These are phyloP conservation scores for Catharanthus roseus DNA, from an alignment of 257 asterid species.

Conservation along the genomic window DNA sequence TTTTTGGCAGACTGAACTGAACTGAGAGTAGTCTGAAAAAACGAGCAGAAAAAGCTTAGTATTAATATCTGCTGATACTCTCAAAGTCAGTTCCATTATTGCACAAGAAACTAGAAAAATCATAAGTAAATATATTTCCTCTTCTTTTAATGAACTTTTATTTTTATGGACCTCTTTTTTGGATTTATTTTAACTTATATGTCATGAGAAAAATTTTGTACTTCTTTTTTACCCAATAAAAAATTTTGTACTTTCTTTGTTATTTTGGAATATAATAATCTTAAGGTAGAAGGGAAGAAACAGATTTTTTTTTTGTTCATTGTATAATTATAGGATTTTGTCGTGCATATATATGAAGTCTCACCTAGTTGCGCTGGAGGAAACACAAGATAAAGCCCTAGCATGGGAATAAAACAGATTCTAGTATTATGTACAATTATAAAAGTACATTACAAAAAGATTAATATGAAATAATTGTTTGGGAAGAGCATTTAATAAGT, in stretches of 20 bases:
- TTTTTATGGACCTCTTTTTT: not conserved
- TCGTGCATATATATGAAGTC: not conserved
- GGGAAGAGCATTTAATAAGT: no score
- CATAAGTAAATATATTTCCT: no score
- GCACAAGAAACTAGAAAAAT: not conserved
- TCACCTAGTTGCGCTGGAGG: not conserved
- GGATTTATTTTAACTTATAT: not conserved
- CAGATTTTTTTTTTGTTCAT: not conserved
- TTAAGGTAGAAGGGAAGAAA: not conserved
- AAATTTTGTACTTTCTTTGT: not conserved
- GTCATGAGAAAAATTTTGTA: no score
- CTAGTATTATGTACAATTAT: no score
- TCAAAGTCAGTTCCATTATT: slow-evolving; percentile 4
- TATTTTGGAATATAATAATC: not conserved
- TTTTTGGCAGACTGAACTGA: not conserved
- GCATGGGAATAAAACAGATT: not conserved
- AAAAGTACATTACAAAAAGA: no score
- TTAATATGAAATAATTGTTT: no score
- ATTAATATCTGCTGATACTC: not conserved
- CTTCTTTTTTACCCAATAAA: no score
- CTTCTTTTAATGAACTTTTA: not conserved
- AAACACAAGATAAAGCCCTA: not conserved
- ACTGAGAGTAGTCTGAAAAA: not conserved
- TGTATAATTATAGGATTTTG: not conserved
- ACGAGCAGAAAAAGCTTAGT: not conserved